Evolutionary conservation across 129 eudicot genomes (phyloP), one percentile per base, ranked within the genome.

Genomic region (Artemisia argyi): DNA sequence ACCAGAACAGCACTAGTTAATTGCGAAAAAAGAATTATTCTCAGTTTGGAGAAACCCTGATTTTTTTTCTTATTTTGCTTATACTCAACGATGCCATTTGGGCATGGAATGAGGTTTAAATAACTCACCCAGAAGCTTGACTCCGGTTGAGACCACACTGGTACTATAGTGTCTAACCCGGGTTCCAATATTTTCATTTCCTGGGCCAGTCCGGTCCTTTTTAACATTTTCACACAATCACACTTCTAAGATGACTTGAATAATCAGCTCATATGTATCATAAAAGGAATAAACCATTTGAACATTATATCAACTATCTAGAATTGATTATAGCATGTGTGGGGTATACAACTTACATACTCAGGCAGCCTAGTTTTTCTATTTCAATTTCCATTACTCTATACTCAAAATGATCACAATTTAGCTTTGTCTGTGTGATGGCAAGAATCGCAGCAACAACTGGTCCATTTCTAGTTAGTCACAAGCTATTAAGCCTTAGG

Each of bases 381-480:
- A 39, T 32, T 73, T n/a, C 63, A 30, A 19, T 6, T 50, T 26
- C 20, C 17, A 35, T 73, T 47, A 52, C 17, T 19, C 20, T 52
- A 13, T 35, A 51, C 71, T 73, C 42, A 17, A 52, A 73, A 20
- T 55, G 19, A n/a, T 9, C 71, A 63, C 46, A 19, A 74, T 24
- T 54, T 72, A 46, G 68, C 54, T 64, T 20, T 74, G 65, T 13
- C 44, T 17, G 44, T 35, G 55, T 52, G 71, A 74, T 64, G 55
- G 64, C 70, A 63, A 20, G 20, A 62, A 55, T 51, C 22, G 12
- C 46, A 62, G 69, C n/a, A 17, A 63, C 61, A 50, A 2, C 9
- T 73, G 52, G 61, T 7, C 52, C 49, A 16, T 39, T 28, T 62
- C 70, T 39, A 62, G 18, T 18, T 32, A 52, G 61, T 49, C 32